These are phyloP conservation scores for Mucor circinelloides DNA, from an alignment of 371 early-diverging fungal species.

Conservation along the genomic window DNA sequence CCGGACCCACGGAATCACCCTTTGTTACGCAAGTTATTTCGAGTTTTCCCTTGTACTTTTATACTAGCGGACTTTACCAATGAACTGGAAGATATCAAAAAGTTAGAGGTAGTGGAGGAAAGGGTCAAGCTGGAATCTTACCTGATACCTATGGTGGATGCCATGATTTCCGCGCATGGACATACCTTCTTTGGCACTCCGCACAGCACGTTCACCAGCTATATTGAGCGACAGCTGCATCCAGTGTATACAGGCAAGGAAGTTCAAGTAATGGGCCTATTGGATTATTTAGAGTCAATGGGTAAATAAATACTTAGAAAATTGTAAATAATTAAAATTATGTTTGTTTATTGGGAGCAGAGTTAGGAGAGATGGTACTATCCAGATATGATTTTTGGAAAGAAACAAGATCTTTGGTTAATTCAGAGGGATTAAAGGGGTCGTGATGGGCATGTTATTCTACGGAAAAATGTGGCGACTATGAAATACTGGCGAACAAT, in stretches of 20 bases:
- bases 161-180: constrained; percentile 65
- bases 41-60: constrained; percentile 64
- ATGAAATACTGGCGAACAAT: too few species aligned
- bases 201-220: constrained; percentile 61
- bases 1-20: constrained; percentile 57
- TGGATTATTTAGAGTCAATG: constrained; percentile 16
- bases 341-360: not conserved
- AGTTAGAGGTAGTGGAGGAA: constrained; percentile 50
- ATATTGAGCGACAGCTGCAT: constrained; percentile 59
- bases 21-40: constrained; percentile 56
- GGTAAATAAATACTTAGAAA: not conserved
- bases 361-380: too few species aligned
- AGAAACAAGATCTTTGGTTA: too few species aligned
- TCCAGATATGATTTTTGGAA: too few species aligned
- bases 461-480: too few species aligned
- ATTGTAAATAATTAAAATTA: not conserved
- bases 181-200: constrained; percentile 59
- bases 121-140: constrained; percentile 57
- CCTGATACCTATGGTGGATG: constrained; percentile 68
- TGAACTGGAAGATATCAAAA: constrained; percentile 45
- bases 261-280: constrained; percentile 21
- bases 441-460: too few species aligned
- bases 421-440: too few species aligned
- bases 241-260: constrained; percentile 42
- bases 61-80: constrained; percentile 55